Evolutionary conservation across 1,139 yeast genomes (phyloP).

Genomic region (Suhomyces panamericanus): DNA sequence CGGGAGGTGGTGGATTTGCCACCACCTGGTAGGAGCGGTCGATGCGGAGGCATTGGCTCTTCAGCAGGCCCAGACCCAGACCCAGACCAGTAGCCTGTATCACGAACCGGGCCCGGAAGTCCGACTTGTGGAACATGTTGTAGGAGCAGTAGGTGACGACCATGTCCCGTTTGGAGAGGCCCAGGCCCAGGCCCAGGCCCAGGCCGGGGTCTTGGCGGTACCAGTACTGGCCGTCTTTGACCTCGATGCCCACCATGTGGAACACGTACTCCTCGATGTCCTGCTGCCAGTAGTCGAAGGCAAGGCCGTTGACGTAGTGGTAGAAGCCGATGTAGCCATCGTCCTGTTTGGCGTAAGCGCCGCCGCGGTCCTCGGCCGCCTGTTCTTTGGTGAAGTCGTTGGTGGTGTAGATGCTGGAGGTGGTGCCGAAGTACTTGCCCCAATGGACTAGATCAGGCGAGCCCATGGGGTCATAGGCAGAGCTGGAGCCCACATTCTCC

Average conservation of each 20-base stretch:
- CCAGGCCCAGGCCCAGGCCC: conserved; percentile 8
- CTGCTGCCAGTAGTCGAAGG: conserved; percentile 21
- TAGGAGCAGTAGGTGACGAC: conserved; percentile 51
- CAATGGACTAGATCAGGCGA: conserved; percentile 45
- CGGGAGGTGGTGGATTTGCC: conserved; percentile 18
- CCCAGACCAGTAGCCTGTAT: conserved; percentile 23
- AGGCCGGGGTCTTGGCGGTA: conserved; percentile 12
- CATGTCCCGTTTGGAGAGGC: conserved; percentile 29
- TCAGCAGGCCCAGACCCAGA: conserved; percentile 9
- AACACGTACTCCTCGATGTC: conserved; percentile 35
- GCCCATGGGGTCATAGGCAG: conserved; percentile 21
- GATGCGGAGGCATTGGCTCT: conserved; percentile 24
- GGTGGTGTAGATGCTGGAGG: conserved; percentile 29
- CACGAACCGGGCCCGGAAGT: conserved; percentile 42
- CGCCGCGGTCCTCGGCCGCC: conserved; percentile 8
- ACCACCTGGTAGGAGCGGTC: conserved; percentile 34
- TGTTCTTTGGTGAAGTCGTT: conserved; percentile 29
- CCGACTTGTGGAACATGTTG: conserved; percentile 50
- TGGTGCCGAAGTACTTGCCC: conserved; percentile 38
- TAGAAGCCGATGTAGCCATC: conserved; percentile 46
- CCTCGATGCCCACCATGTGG: conserved; percentile 30
- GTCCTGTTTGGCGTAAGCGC: conserved; percentile 22
- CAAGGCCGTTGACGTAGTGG: conserved; percentile 41
- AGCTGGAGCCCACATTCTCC: conserved; percentile 16
- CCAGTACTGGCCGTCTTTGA: conserved; percentile 20